Percentiles rank a stretch among this genome's conserved stretches.
Conservation (phyloP, 2,329 filamentous ascomycete genomes). For the Laburnicola sp. region DNA sequence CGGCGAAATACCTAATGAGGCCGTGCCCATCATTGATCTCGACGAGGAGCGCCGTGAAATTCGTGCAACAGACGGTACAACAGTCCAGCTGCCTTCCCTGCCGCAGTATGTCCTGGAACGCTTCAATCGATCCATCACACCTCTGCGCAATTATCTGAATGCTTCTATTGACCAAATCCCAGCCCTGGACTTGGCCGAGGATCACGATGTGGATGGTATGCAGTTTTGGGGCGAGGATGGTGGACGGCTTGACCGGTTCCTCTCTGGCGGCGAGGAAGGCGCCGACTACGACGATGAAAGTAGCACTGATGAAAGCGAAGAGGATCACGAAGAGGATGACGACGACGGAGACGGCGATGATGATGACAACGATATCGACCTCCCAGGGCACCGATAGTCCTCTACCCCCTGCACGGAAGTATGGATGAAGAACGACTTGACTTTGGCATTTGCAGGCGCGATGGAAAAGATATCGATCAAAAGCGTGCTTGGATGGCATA, state of each 20-base stretch:
- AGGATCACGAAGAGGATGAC: conserved; percentile 29
- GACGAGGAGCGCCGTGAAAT: conserved; percentile 40
- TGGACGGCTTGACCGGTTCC: conserved; percentile 24
- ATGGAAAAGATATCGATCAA: background rate
- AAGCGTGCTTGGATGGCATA: conserved; percentile 2
- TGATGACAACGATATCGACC: conserved; percentile 30
- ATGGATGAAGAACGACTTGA: background rate
- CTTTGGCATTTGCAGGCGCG: conserved; percentile 15
- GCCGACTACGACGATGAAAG: conserved; percentile 32
- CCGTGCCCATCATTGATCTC: conserved; percentile 43
- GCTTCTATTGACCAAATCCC: conserved; percentile 40
- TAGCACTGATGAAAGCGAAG: conserved; percentile 40
- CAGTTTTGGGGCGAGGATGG: conserved; percentile 42
- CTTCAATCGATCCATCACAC: conserved; percentile 49
- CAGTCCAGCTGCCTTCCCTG: conserved; percentile 44
- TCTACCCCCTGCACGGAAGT: too few species aligned
- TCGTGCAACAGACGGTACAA: conserved; percentile 41
- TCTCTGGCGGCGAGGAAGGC: conserved; percentile 32
- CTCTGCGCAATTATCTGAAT: conserved; percentile 51
- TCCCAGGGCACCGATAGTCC: conserved; percentile 43
- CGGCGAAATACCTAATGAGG: conserved; percentile 37
- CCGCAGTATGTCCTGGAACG: conserved; percentile 53
- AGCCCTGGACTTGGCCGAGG: conserved; percentile 30
- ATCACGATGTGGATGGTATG: conserved; percentile 34
- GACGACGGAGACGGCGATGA: conserved; percentile 26